phyloP scores from a whole-genome alignment of 1,284 basidiomycete species.

The Pascua sp. region DNA sequence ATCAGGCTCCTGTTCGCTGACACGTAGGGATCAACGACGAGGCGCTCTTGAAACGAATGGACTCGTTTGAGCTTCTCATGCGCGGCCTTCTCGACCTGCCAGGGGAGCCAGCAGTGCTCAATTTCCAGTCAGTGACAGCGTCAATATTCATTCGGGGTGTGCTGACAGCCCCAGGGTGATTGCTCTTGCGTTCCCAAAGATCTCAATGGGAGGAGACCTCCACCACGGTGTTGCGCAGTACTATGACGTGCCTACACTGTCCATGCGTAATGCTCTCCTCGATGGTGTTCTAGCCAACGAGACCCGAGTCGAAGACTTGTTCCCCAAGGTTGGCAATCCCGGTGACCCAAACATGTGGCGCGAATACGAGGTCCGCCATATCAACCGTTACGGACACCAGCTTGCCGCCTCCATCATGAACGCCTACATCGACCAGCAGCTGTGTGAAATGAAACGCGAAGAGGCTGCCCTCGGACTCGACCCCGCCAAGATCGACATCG shows the following conservation, averaged over 20 bases:
- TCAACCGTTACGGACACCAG: slow-evolving; percentile 17
- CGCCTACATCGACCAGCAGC: slow-evolving; percentile 39
- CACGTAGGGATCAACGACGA: slow-evolving; percentile 37
- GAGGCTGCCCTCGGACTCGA: slow-evolving; percentile 16
- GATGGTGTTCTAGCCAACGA: slow-evolving; percentile 19
- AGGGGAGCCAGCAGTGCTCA: slow-evolving; percentile 3
- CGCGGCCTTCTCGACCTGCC: slow-evolving; percentile 4
- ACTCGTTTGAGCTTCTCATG: slow-evolving; percentile 9
- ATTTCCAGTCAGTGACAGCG: background rate
- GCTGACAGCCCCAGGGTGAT: background rate
- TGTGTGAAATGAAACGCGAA: slow-evolving; percentile 36
- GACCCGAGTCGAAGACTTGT: slow-evolving; percentile 24
- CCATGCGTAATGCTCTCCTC: slow-evolving; percentile 33
- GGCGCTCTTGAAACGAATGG: background rate
- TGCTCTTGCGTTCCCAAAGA: background rate
- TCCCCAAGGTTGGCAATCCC: slow-evolving; percentile 3
- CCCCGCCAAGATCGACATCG: slow-evolving; percentile 10
- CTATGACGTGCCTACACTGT: slow-evolving; percentile 43
- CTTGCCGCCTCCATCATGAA: slow-evolving; percentile 31
- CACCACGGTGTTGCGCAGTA: slow-evolving; percentile 10
- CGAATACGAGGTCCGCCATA: slow-evolving; percentile 33
- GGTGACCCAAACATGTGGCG: too few relatives aligned
- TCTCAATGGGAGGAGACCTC: background rate
- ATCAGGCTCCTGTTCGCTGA: background rate
- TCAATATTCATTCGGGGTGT: too few relatives aligned